phyloP scores from a whole-genome alignment of 805 yeast genomes.

The Sugiyamaella smithiae region DNA sequence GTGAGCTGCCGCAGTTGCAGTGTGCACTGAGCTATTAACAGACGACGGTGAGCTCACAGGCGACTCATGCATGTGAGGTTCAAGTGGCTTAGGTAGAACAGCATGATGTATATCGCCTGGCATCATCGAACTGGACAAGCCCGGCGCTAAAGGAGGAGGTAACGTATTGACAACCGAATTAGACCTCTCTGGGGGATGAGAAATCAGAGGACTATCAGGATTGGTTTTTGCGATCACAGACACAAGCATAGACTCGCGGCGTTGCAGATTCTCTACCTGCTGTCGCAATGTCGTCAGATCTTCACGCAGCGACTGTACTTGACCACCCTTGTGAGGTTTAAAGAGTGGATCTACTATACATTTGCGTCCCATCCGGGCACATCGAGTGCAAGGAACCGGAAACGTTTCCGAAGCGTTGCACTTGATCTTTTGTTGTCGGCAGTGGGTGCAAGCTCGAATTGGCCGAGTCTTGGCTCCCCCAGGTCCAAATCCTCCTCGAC shows the following conservation, averaged over 20 bases:
- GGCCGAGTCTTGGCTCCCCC: slow-evolving; percentile 55
- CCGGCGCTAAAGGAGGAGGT: neutral
- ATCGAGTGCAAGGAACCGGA: slow-evolving; percentile 79
- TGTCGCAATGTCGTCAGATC: slow-evolving; percentile 66
- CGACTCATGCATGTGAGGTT: neutral
- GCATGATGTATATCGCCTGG: too few relatives aligned
- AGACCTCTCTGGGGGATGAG: neutral
- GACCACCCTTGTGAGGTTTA: slow-evolving; percentile 88
- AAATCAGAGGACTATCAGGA: slow-evolving; percentile 26
- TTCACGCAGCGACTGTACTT: slow-evolving; percentile 75
- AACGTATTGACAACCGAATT: neutral
- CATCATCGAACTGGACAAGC: neutral
- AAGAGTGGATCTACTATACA: slow-evolving; percentile 92
- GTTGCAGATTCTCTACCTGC: slow-evolving; percentile 42
- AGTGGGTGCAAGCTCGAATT: slow-evolving; percentile 89
- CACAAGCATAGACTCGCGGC: slow-evolving; percentile 20
- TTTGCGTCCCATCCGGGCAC: slow-evolving; percentile 71
- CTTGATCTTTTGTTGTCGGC: slow-evolving; percentile 90
- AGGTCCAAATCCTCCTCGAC: neutral
- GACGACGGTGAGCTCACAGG: neutral
- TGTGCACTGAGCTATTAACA: neutral
- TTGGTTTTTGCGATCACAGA: slow-evolving; percentile 19
- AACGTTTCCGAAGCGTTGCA: slow-evolving; percentile 85
- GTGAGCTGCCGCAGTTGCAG: slow-evolving; percentile 8
- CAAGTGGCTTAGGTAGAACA: neutral